phyloP scores from a whole-genome alignment of 164 flowering plant species.

The Piper betle region DNA sequence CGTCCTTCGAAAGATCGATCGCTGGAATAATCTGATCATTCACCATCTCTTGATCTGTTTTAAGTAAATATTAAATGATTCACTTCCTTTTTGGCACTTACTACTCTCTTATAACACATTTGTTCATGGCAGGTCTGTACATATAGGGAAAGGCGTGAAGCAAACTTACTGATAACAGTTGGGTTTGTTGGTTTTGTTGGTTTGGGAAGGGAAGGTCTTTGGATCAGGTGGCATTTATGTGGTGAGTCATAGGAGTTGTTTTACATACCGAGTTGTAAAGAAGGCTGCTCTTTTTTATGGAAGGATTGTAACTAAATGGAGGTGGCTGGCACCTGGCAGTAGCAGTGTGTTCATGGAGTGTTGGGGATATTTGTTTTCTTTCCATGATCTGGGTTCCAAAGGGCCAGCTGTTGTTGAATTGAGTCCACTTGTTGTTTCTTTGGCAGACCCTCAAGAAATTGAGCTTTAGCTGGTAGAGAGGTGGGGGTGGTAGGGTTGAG shows the following conservation, averaged over 20 bases:
- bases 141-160: not conserved
- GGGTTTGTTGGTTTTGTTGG: not conserved
- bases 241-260: not conserved
- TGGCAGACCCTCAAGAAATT: not conserved
- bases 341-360: not conserved
- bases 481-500: not conserved
- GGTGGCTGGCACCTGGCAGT: no score
- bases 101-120: not conserved
- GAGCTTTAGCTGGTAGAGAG: not conserved
- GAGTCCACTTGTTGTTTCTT: not conserved
- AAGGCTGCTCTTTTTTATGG: not conserved
- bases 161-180: no score
- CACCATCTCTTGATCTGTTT: not conserved
- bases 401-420: not conserved
- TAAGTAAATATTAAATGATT: not conserved
- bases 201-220: not conserved
- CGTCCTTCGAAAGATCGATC: conserved; percentile 11
- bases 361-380: not conserved
- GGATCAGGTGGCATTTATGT: conserved; percentile 2
- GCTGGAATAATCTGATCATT: conserved; percentile 13
- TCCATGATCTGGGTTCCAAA: not conserved
- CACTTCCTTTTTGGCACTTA: no score
- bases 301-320: not conserved
- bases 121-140: not conserved
- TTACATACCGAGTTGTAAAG: not conserved